Conservation (phyloP, 345 rosid species). For the Xanthoceras sorbifolium region DNA sequence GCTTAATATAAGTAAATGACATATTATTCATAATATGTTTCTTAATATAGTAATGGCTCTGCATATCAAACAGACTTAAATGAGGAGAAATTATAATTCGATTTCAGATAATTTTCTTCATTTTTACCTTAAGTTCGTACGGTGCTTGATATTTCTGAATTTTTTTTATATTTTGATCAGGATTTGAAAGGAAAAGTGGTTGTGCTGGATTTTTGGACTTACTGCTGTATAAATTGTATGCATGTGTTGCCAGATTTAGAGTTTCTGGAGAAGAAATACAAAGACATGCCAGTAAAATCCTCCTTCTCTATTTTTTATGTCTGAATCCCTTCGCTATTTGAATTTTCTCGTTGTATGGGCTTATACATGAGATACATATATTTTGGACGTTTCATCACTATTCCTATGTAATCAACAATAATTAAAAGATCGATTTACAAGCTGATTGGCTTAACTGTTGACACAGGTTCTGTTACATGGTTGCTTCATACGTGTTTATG, state of each 20-base stretch:
- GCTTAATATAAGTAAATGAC: background rate
- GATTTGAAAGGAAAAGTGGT: slow-evolving; percentile 93
- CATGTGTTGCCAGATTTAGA: slow-evolving; percentile 91
- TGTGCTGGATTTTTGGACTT: slow-evolving; percentile 95
- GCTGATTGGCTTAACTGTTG: background rate
- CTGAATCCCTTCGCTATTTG: background rate
- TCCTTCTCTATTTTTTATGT: slow-evolving; percentile 23
- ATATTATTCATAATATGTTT: background rate
- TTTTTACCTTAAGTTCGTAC: background rate
- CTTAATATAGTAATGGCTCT: background rate
- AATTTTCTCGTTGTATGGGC: background rate
- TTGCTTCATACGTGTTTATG: slow-evolving; percentile 11
- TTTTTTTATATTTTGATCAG: slow-evolving; percentile 42
- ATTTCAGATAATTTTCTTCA: background rate
- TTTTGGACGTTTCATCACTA: background rate
- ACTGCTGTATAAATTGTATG: slow-evolving; percentile 95
- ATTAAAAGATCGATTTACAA: background rate
- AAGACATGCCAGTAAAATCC: slow-evolving; percentile 68
- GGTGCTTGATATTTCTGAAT: slow-evolving; percentile 7
- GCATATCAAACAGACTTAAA: background rate
- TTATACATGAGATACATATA: background rate
- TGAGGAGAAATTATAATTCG: background rate
- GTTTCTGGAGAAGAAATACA: slow-evolving; percentile 86
- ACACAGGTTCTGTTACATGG: background rate
- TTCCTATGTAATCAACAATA: background rate